Conservation (phyloP, 192 early-diverging fungal species). For the Funneliformis geosporum region DNA sequence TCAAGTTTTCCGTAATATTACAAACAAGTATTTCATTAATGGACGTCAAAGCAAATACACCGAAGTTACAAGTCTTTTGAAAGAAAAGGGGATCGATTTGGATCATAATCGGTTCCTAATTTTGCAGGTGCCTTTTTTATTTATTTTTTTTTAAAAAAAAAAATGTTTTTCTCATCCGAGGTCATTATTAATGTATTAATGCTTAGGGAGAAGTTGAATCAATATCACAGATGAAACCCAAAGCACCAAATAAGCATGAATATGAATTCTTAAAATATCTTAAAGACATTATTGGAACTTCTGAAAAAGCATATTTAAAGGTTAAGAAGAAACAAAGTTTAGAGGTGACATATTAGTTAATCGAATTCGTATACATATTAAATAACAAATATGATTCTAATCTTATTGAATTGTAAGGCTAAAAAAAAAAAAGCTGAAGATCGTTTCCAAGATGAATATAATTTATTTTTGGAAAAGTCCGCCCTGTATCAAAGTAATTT, state of each 20-base stretch:
- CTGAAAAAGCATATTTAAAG: too few species aligned
- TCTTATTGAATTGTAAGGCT: conserved; percentile 48
- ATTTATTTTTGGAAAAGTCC: conserved; percentile 69
- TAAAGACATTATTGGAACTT: conserved; percentile 98
- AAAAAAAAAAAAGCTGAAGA: conserved; percentile 79
- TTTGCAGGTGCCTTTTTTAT: conserved; percentile 61
- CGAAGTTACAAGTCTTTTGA: conserved; percentile 83
- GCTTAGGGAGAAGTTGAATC: conserved; percentile 93
- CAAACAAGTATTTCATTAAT: conserved; percentile 77
- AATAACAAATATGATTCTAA: not conserved
- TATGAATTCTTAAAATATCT: conserved; percentile 96
- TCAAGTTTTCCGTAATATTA: conserved; percentile 64
- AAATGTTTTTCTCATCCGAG: too few species aligned
- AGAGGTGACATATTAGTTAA: conserved; percentile 52
- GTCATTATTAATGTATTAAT: not conserved
- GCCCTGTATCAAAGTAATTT: conserved; percentile 73
- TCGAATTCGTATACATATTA: not conserved
- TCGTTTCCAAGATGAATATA: conserved; percentile 83
- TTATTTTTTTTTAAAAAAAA: too few species aligned
- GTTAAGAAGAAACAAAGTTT: conserved; percentile 79
- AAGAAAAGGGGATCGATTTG: conserved; percentile 87
- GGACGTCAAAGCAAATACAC: conserved; percentile 66
- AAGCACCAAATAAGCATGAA: conserved; percentile 87
- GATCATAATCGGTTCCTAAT: conserved; percentile 99
- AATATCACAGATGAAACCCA: conserved; percentile 96